These are phyloP conservation scores for Vigna nakashimae DNA, from an alignment of 306 rosid genomes.

Conservation along the genomic window DNA sequence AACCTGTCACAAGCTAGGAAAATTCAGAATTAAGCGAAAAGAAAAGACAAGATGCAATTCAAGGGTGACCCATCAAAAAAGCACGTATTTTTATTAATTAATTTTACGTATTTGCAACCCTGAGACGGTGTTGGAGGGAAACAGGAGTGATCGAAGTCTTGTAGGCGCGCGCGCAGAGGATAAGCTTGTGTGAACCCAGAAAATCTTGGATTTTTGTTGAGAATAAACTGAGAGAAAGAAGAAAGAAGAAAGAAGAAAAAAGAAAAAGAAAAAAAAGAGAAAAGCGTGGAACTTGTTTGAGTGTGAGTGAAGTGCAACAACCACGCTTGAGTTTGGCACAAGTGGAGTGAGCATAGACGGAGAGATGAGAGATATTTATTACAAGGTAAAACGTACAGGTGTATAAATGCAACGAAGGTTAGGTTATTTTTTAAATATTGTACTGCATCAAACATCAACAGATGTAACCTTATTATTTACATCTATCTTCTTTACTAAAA, in stretches of 20 bases:
- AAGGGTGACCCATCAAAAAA: neutral
- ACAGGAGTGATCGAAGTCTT: slow-evolving; percentile 43
- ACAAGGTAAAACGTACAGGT: neutral
- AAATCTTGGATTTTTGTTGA: slow-evolving; percentile 27
- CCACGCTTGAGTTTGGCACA: neutral
- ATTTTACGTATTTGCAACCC: neutral
- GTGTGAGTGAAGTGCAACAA: slow-evolving; percentile 51
- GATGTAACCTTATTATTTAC: too few relatives aligned
- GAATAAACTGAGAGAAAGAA: neutral
- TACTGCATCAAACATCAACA: too few relatives aligned
- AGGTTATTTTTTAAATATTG: neutral
- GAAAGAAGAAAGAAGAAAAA: neutral
- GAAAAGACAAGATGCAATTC: slow-evolving; percentile 26
- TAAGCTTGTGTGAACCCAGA: neutral
- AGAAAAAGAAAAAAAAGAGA: neutral
- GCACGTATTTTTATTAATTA: neutral
- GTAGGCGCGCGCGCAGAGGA: neutral
- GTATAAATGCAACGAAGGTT: neutral
- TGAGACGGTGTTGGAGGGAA: neutral
- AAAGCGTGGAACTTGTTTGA: slow-evolving; percentile 34
- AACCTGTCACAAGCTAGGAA: slow-evolving; percentile 43
- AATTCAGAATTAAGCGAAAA: slow-evolving; percentile 35
- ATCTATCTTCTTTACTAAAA: too few relatives aligned
- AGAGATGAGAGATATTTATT: slow-evolving; percentile 11
- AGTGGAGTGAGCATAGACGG: slow-evolving; percentile 19